Evolutionary conservation across 176 grass and related monocot genomes (phyloP), one percentile per base, ranked within the genome.

Genomic region (Eremochloa ophiuroides): DNA sequence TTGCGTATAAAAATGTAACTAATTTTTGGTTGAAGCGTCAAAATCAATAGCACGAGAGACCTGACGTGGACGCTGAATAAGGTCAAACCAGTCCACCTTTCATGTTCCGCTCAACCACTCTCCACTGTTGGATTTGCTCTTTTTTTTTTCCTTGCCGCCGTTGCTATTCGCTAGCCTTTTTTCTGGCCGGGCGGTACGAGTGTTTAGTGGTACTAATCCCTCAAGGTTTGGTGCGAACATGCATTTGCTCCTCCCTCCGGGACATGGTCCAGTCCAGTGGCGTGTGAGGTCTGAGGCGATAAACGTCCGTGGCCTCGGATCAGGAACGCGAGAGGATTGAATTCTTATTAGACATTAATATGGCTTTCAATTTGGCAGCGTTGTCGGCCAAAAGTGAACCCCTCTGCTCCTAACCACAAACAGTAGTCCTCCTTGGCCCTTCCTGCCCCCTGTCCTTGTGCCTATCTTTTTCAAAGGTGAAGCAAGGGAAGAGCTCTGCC

Each of bases 311-410:
- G 27, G 55, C 9, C 26, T 25, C 10, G 55, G 58, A 83, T 43
- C 31, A 81, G 56, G 27, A 4, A 61, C 33, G 40, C 4, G 8
- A 16, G 28, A 39, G 29, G 42, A 68, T 50, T 60, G 67, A 78
- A 64, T 89, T 76, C 22, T 34, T 33, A 58, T n/a, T n/a, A n/a
- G 44, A 17, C 37, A 47, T 58, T 30, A 68, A 83, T 61, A 30
- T 20, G 86, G 81, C n/a, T 62, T 40, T 9, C 22, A 3, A 65
- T 77, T 85, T 55, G 77, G 77, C 64, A 81, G 77, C 27, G 22
- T 58, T 84, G 90, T 93, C 85, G 83, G 79, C 76, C 85, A 80
- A 77, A 81, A 88, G 62, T 78, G 93, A 97, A 84, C 82, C 65
- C 80, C 69, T 85, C 33, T n/a, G n/a, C n/a, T n/a, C n/a, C n/a